Percentiles rank a stretch among this genome's conserved stretches.
Conservation (phyloP, 2,329 filamentous ascomycete genomes). For the Eutypa lata region DNA sequence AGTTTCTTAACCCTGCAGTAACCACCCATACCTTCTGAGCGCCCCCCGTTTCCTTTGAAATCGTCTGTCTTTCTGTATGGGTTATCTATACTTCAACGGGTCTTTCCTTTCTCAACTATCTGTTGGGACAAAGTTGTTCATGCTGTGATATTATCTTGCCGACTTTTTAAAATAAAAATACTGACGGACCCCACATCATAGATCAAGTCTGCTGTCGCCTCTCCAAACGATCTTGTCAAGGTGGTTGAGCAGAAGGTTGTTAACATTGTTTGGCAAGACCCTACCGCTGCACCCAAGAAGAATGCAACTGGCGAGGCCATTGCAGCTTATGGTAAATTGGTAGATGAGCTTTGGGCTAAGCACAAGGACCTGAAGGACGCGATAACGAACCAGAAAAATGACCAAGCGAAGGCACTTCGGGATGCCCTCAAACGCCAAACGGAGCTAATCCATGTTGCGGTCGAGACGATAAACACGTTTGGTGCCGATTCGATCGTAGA, state of each 20-base stretch:
- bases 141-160: background rate
- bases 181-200: constrained; percentile 3
- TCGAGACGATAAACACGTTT: constrained; percentile 52
- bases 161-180: background rate
- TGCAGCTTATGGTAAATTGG: constrained; percentile 47
- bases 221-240: constrained; percentile 20
- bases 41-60: too few species aligned
- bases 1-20: too few species aligned
- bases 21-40: too few species aligned
- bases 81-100: too few species aligned
- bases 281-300: constrained; percentile 22
- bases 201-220: constrained; percentile 14
- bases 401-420: constrained; percentile 35
- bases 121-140: too few species aligned
- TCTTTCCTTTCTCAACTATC: too few species aligned
- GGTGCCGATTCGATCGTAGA: constrained; percentile 55
- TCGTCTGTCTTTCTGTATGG: too few species aligned
- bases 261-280: constrained; percentile 23
- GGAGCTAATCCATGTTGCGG: constrained; percentile 46
- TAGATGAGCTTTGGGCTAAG: constrained; percentile 45
- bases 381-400: constrained; percentile 4
- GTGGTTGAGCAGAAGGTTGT: constrained; percentile 24
- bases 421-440: constrained; percentile 41
- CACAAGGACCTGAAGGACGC: constrained; percentile 36
- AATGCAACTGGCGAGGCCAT: constrained; percentile 45